Conservation (phyloP, 768 basidiomycete species). For the Lentinula edodes region DNA sequence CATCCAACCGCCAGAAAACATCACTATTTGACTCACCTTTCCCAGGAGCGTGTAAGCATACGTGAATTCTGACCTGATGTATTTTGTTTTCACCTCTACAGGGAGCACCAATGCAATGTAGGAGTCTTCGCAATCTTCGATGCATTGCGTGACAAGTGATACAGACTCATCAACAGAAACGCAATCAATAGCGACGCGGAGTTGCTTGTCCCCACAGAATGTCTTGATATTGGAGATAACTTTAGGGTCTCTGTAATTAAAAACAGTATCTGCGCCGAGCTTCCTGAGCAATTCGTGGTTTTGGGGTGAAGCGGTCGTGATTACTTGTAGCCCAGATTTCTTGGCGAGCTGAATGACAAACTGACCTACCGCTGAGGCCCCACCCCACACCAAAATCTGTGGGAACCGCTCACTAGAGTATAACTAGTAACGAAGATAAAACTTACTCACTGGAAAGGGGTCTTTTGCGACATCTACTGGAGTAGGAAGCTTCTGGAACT, state of each 20-base stretch:
- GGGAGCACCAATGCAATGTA: constrained; percentile 7
- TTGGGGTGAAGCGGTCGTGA: constrained; percentile 32
- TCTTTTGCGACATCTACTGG: constrained; percentile 8
- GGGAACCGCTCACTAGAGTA: neutral
- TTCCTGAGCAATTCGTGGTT: constrained; percentile 30
- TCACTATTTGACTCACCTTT: constrained; percentile 2
- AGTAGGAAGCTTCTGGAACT: constrained; percentile 12
- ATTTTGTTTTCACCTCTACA: neutral
- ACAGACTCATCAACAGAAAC: constrained; percentile 13
- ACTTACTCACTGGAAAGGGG: constrained; percentile 9
- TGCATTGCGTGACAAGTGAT: constrained; percentile 5
- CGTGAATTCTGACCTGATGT: constrained; percentile 9
- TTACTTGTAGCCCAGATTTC: constrained; percentile 31
- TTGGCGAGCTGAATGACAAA: constrained; percentile 34
- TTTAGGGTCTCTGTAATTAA: constrained; percentile 26
- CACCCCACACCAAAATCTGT: constrained; percentile 10
- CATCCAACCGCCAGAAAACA: neutral
- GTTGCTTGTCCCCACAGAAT: constrained; percentile 11
- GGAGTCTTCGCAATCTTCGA: constrained; percentile 5
- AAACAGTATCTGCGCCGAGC: constrained; percentile 34
- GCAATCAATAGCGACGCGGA: constrained; percentile 18
- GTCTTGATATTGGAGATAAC: constrained; percentile 17
- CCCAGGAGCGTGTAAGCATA: constrained; percentile 15
- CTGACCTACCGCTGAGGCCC: constrained; percentile 20
- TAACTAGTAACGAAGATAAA: neutral